A percentile compares a stretch with the other conserved stretches of the same genome.
These are phyloP conservation scores for Candida smagusa DNA, from an alignment of 1,139 yeast species.

Conservation along the genomic window DNA sequence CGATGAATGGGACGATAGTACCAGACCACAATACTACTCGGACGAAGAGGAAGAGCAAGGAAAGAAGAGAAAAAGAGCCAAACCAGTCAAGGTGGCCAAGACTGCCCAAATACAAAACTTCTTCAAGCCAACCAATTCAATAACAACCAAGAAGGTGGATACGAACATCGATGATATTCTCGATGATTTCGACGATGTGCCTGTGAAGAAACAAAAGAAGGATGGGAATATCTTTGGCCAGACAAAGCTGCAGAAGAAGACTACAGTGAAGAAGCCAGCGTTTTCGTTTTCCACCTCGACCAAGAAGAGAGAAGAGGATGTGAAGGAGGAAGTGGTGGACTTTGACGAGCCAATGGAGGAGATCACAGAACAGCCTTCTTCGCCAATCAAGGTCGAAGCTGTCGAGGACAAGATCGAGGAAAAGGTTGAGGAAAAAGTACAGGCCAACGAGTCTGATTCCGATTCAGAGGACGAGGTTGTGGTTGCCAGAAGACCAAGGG, in stretches of 20 bases:
- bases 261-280: conserved; percentile 12
- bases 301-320: conserved; percentile 16
- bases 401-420: conserved; percentile 13
- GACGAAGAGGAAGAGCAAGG: conserved; percentile 45
- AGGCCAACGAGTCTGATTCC: conserved; percentile 20
- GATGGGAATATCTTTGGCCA: conserved; percentile 8
- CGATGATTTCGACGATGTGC: conserved; percentile 34
- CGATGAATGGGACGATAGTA: conserved; percentile 75
- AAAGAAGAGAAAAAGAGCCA: conserved; percentile 29
- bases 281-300: conserved; percentile 29
- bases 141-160: conserved; percentile 27
- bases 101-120: conserved; percentile 52
- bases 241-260: conserved; percentile 7
- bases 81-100: conserved; percentile 43
- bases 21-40: conserved; percentile 49
- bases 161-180: conserved; percentile 46
- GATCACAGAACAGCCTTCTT: conserved; percentile 12
- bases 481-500: conserved; percentile 43
- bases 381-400: conserved; percentile 8
- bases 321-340: conserved; percentile 9
- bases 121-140: conserved; percentile 45
- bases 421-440: too few species aligned
- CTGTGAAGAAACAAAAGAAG: conserved; percentile 19
- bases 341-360: conserved; percentile 2
- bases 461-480: conserved; percentile 57